Conservation (phyloP, 192 early-diverging fungal genomes). For the Entomortierella lignicola region DNA sequence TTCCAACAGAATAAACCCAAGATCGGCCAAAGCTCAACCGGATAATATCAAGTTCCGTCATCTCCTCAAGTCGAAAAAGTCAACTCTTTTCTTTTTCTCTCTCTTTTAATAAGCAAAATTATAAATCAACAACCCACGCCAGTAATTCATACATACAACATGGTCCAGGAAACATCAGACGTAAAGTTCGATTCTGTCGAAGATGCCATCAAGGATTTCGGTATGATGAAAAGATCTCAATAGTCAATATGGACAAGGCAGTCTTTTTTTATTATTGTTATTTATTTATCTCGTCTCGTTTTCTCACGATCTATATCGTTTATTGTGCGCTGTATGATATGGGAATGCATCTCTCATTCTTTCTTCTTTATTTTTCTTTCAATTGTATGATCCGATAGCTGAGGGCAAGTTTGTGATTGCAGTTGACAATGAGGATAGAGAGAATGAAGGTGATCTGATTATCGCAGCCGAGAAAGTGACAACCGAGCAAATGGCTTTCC, state of each 20-base stretch:
- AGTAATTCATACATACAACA: constrained; percentile 1
- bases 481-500: constrained; percentile 93
- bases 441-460: constrained; percentile 99
- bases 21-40: too few relatives aligned
- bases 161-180: constrained; percentile 41
- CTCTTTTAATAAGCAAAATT: not conserved
- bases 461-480: constrained; percentile 96
- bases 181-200: constrained; percentile 41
- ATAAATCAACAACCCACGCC: not conserved
- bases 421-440: constrained; percentile 97
- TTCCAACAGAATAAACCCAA: too few relatives aligned
- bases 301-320: not conserved
- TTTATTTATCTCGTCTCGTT: not conserved
- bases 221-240: constrained; percentile 7
- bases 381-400: constrained; percentile 61
- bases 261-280: not conserved
- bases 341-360: not conserved
- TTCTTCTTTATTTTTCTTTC: not conserved
- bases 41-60: too few relatives aligned
- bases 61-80: too few relatives aligned
- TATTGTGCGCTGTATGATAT: too few relatives aligned
- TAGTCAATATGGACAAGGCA: not conserved
- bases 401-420: constrained; percentile 90
- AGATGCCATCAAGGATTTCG: constrained; percentile 51
- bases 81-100: constrained; percentile 3